phyloP scores from a whole-genome alignment of 768 basidiomycete species.

The Tylopilus vinaceipallidus region DNA sequence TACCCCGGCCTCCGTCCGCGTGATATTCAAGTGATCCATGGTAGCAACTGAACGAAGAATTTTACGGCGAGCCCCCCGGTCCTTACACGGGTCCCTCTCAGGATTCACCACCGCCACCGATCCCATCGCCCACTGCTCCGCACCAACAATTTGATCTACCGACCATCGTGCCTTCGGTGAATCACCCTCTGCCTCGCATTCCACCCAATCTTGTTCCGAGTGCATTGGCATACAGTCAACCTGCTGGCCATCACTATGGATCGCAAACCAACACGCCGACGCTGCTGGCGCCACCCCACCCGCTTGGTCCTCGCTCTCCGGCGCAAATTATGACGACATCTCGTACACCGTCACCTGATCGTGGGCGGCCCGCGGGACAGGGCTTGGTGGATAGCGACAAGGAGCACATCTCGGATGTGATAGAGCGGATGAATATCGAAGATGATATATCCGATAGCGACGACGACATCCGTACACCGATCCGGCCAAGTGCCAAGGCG shows the following conservation, averaged over 20 bases:
- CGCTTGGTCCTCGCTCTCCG: constrained; percentile 71
- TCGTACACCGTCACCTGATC: constrained; percentile 70
- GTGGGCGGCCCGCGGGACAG: constrained; percentile 23
- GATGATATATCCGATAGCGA: constrained; percentile 26
- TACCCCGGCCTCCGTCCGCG: constrained; percentile 29
- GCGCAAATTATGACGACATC: constrained; percentile 46
- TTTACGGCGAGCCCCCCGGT: constrained; percentile 17
- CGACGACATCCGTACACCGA: constrained; percentile 36
- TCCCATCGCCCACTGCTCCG: constrained; percentile 27
- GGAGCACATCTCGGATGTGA: constrained; percentile 23
- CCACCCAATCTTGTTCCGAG: constrained; percentile 28
- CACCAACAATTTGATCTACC: constrained; percentile 34
- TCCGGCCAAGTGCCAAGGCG: constrained; percentile 80
- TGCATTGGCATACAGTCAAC: constrained; percentile 13
- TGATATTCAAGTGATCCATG: not conserved
- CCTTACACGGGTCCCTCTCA: constrained; percentile 27
- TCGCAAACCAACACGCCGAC: constrained; percentile 30
- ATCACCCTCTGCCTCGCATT: constrained; percentile 40
- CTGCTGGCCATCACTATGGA: constrained; percentile 18
- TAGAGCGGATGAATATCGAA: constrained; percentile 30
- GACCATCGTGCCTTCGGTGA: constrained; percentile 29
- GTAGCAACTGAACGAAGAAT: constrained; percentile 29
- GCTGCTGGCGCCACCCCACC: constrained; percentile 64
- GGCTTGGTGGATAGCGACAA: constrained; percentile 25
- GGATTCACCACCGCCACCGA: constrained; percentile 28